Evolutionary conservation across 257 asterid species (phyloP), one percentile per base, ranked within the genome.

Genomic region (Cinchona pubescens): DNA sequence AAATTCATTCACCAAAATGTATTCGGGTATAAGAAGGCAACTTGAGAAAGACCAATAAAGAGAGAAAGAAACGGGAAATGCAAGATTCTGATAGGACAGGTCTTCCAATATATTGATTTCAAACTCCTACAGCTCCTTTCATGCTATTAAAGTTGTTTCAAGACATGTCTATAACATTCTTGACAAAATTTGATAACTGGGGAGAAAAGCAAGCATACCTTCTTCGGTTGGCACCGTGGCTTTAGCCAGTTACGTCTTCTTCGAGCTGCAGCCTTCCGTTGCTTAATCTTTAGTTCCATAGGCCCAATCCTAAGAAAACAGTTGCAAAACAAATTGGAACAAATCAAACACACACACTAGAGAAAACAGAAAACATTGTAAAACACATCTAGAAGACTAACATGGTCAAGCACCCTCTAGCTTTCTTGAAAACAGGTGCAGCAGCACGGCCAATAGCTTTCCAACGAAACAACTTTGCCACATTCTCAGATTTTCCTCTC

Each of bases 381-480:
- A 3, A 51, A 21, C 3, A 32, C 34, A 32, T n/a, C n/a, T n/a
- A n/a, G 19, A 67, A 58, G 80, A 66, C 89, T 79, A 51, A 87
- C 91, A 89, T 85, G 37, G 89, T 84, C 65, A 0, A 45, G 67
- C 84, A 87, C 8, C 87, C 82, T 61, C 71, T 46, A 6, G 43
- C 88, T 53, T 72, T 79, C 85, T 9, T 78, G 86, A 89, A 83
- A 79, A 73, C 16, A 2, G 85, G 78, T 3, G 83, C 67, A 73
- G 69, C 84, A 38, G 46, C 49, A 49, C 11, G 18, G 49, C 94
- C 90, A 67, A 87, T 69, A 48, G 37, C 1, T 63, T 72, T 30
- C 94, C 91, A 87, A 18, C 73, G 32, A 40, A 84, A 27, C 46
- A 51, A 21, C 56, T 38, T n/a, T 13, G 62, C 73, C 2, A 66